phyloP scores from a whole-genome alignment of 2,329 filamentous ascomycete species.

The Cucurbitaria berberidis region DNA sequence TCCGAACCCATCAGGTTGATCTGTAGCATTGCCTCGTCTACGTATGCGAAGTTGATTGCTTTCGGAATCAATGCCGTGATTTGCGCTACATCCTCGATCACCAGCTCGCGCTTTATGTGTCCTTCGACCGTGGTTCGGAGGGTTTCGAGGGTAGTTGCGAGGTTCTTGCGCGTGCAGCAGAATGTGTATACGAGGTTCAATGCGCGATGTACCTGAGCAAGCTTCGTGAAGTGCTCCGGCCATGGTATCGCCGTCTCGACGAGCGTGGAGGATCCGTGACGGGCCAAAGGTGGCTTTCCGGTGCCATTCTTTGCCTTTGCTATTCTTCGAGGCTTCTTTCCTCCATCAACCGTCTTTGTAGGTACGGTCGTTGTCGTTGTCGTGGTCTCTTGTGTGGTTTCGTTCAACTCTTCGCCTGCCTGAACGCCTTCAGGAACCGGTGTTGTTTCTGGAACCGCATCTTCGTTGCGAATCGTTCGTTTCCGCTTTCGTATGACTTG shows the following conservation, averaged over 20 bases:
- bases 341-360: conserved; percentile 65
- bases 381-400: conserved; percentile 13
- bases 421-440: conserved; percentile 6
- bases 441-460: conserved; percentile 15
- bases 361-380: conserved; percentile 56
- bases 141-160: conserved; percentile 89
- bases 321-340: conserved; percentile 57
- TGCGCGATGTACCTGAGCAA: conserved; percentile 80
- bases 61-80: conserved; percentile 79
- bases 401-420: conserved; percentile 13
- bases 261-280: conserved; percentile 55
- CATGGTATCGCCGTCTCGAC: conserved; percentile 67
- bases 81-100: conserved; percentile 79
- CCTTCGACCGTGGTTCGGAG: conserved; percentile 84
- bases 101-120: conserved; percentile 74
- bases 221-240: conserved; percentile 74
- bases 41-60: conserved; percentile 82
- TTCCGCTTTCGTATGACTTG: conserved; percentile 56
- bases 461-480: conserved; percentile 35
- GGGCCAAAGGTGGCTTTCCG: conserved; percentile 48
- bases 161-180: conserved; percentile 88
- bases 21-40: conserved; percentile 83
- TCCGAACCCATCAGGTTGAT: conserved; percentile 77
- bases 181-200: conserved; percentile 95
- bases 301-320: conserved; percentile 46